Evolutionary conservation across 345 rosid genomes (phyloP), one percentile per base, ranked within the genome.

Genomic region (Linum trigynum): DNA sequence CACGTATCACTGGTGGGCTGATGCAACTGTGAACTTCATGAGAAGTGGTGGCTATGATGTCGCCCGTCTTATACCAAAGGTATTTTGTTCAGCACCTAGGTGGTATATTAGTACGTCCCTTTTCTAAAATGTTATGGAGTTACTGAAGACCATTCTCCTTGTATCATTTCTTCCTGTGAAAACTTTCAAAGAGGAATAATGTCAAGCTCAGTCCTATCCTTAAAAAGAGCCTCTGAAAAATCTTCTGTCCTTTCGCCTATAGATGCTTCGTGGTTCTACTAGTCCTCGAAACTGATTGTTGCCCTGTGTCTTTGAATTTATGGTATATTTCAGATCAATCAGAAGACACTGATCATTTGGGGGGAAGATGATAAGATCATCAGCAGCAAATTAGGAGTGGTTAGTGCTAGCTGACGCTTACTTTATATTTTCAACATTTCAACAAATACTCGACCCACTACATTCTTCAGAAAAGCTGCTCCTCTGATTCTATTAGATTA

Each of bases 1-100:
- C 76, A 77, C 79, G 59, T 86, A 71, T 82, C 86, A 89, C 57
- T 90, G 99, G 96, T 90, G 97, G 99, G 89, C 84, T 61, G 89
- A 90, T 82, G 92, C 96, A 51, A 80, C 88, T 17, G 90, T 94
- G 40, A 81, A 75, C 76, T 94, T 90, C 57, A 94, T 90, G 97
- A 77, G 80, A 4, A 81, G 86, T 68, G 97, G 98, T 11, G 96
- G 98, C 67, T 92, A 88, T 75, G 81, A 83, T 59, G 87, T 92
- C 63, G 59, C 71, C 67, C 7, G 75, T 68, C 86, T 79, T 59
- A 86, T 90, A 43, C 71, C 79, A 65, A 78, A 82, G 96, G 97
- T 88, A 61, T 55, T 74, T 12, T 64, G 60, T 42, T 4, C 9
- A 61, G 42, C 45, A 69, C 55, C 35, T 43, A 3, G 53, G 57